Conservation (phyloP, 441 rosid genomes). For the Pelargonium cotyledonis region DNA sequence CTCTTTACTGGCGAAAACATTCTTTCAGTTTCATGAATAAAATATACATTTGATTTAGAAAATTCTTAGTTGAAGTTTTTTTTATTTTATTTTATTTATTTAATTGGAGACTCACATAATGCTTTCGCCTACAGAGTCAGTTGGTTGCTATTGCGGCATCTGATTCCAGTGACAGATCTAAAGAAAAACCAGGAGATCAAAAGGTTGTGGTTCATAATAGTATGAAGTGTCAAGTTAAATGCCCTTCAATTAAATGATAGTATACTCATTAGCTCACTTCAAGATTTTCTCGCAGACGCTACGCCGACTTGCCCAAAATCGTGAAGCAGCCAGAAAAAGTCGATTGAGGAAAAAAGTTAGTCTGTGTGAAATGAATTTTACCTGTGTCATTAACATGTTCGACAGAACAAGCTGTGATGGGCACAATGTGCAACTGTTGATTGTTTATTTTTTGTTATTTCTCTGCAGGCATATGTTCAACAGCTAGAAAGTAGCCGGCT, state of each 20-base stretch:
- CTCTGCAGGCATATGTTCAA: constrained; percentile 71
- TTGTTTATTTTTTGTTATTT: neutral
- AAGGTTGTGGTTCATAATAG: constrained; percentile 38
- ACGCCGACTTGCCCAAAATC: constrained; percentile 80
- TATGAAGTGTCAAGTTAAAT: neutral
- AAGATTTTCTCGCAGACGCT: constrained; percentile 35
- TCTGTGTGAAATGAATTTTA: neutral
- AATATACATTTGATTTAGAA: constrained; percentile 3
- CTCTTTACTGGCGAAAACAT: neutral
- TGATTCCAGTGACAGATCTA: constrained; percentile 79
- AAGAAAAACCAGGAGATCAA: constrained; percentile 65
- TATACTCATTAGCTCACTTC: constrained; percentile 3
- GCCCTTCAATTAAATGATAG: neutral
- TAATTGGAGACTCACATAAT: constrained; percentile 14
- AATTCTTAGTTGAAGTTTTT: neutral
- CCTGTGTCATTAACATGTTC: neutral
- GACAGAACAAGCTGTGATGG: constrained; percentile 2
- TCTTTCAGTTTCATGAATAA: neutral
- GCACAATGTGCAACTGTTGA: neutral
- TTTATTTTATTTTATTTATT: constrained; percentile 3
- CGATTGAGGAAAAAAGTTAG: constrained; percentile 64
- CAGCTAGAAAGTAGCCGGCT: constrained; percentile 83
- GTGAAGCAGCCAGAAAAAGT: constrained; percentile 83
- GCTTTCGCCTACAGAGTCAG: constrained; percentile 50
- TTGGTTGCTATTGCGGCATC: constrained; percentile 38